Base-by-base conservation (phyloP, 805 yeast species). In the Candida koratica region DNA sequence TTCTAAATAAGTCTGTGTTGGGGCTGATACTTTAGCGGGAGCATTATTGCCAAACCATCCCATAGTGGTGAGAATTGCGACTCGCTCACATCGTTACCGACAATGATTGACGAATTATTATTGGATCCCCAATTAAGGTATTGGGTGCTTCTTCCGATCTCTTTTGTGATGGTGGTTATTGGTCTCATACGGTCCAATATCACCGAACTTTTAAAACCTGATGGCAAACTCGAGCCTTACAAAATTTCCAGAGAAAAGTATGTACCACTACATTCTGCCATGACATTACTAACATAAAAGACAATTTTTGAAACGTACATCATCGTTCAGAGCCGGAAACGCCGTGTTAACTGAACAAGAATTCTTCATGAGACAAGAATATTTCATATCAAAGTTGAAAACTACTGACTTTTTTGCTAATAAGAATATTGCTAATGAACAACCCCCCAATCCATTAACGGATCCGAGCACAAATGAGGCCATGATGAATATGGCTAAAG, bases 101-200 rank as follows among this genome's bases (percentile, higher is more conserved):
- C 27, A 14, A n/a, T 31, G 27, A n/a, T 35, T 11, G 51, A 51
- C 22, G 69, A 64, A 31, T 53, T 64, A 24, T 36, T 79, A 11
- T 64, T 90, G 30, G 97, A 90, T 53, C 95, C 96, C 4, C 73
- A 76, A 36, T 67, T 93, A 43, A 81, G 84, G 55, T 74, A 79
- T 49, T 90, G 97, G 97, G 97, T 88, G 19, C 66, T 93, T 12
- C 57, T 87, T 23, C 98, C 98, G 16, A 89, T 93, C 28, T 78
- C 95, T 5, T 54, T 83, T 14, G 95, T 88, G 14, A 88, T 93
- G 95, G 81, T 93, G 8, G 60, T 89, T 38, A 87, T 87, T 4
- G 96, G 96, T 6, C 58, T 90, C 13, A 58, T 87, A 17, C 71
- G 96, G 38, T 80, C 84, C 36, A 77, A 81, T 49, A 68, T 81